These are phyloP conservation scores for Diplotaxis tenuifolia DNA, from an alignment of 345 rosid species.

Conservation along the genomic window DNA sequence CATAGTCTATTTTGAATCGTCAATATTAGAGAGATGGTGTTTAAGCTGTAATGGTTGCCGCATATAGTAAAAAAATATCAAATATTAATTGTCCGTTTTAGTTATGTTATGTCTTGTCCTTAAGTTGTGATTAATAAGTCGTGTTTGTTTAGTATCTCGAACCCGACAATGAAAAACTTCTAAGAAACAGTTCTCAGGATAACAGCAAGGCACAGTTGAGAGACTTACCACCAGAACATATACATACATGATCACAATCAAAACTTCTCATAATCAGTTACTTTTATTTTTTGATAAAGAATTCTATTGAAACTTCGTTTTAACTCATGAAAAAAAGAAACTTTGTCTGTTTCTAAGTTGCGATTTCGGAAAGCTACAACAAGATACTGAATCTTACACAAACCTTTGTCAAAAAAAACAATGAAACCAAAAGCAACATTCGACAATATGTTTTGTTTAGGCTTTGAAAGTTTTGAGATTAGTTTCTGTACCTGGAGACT, in stretches of 20 bases:
- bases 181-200: no score
- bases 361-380: slow-evolving; percentile 29
- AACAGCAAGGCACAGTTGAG: no score
- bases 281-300: not conserved
- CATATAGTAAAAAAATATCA: no score
- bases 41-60: no score
- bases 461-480: not conserved
- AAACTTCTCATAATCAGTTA: not conserved
- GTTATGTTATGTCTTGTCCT: no score
- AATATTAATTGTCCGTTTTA: no score
- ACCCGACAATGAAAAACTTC: no score
- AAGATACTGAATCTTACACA: slow-evolving; percentile 27
- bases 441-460: not conserved
- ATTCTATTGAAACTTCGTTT: not conserved
- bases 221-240: no score
- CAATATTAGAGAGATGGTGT: no score
- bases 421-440: slow-evolving; percentile 14
- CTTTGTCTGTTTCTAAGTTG: not conserved
- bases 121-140: no score
- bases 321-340: slow-evolving; percentile 5
- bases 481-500: slow-evolving; percentile 68
- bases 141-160: no score
- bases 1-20: no score
- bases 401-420: not conserved
- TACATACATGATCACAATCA: not conserved